phyloP scores from a whole-genome alignment of 2,329 filamentous ascomycete genomes.

The Neonectria punicea region DNA sequence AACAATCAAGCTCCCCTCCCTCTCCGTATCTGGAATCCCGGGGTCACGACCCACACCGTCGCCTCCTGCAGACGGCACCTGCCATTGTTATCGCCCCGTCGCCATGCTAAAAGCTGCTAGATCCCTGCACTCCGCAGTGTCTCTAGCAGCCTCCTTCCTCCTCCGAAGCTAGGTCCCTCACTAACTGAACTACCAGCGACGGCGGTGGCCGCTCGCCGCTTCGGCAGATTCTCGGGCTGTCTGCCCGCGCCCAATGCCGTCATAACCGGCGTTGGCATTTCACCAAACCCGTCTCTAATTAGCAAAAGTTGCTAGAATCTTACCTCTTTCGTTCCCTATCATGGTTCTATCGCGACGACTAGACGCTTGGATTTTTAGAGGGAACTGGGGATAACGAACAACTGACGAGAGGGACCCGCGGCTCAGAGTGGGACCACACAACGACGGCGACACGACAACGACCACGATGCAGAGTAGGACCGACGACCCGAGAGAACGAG shows the following conservation, averaged over 20 bases:
- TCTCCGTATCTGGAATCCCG: slow-evolving; percentile 3
- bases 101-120: slow-evolving; percentile 2
- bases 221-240: slow-evolving; percentile 32
- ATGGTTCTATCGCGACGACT: background rate
- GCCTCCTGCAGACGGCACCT: background rate
- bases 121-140: slow-evolving; percentile 15
- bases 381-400: slow-evolving; percentile 11
- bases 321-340: background rate
- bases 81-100: slow-evolving; percentile 9
- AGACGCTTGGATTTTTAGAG: background rate
- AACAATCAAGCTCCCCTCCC: background rate
- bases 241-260: slow-evolving; percentile 33
- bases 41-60: slow-evolving; percentile 6
- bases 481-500: background rate
- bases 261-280: slow-evolving; percentile 35
- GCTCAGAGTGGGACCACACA: background rate
- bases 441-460: background rate
- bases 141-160: slow-evolving; percentile 9
- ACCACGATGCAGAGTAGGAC: slow-evolving; percentile 18
- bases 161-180: background rate
- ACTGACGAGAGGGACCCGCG: too few species aligned
- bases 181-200: background rate
- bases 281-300: slow-evolving; percentile 3
- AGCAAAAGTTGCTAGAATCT: background rate
- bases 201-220: slow-evolving; percentile 16